phyloP scores from a whole-genome alignment of 1,139 yeast species.

The Candida neerlandica region DNA sequence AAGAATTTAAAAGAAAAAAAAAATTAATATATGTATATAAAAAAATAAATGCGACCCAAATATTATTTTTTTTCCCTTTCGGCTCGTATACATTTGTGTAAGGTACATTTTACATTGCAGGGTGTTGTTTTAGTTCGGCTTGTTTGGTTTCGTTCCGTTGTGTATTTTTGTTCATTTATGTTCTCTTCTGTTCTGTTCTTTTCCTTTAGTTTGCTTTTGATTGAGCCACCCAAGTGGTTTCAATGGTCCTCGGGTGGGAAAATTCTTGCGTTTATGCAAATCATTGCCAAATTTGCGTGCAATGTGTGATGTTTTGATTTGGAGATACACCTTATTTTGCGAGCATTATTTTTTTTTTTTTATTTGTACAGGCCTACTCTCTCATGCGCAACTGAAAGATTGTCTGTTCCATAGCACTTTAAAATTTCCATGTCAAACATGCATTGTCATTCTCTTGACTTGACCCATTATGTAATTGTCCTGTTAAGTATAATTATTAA shows the following conservation, averaged over 20 bases:
- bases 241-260: no score
- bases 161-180: no score
- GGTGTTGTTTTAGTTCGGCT: background rate
- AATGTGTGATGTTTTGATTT: background rate
- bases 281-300: background rate
- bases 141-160: no score
- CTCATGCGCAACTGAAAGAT: background rate
- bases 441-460: background rate
- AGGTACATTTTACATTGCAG: constrained; percentile 1
- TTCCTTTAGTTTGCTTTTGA: background rate
- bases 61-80: background rate
- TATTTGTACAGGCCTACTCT: background rate
- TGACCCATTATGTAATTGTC: background rate
- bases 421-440: background rate
- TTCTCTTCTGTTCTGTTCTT: background rate
- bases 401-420: background rate
- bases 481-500: background rate
- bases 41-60: background rate
- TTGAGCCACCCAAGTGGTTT: background rate
- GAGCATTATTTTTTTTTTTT: background rate
- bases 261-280: background rate
- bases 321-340: background rate
- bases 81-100: background rate
- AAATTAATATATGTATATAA: no score
- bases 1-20: no score